A percentile compares a stretch with the other conserved stretches of the same genome.
Evolutionary conservation across 768 basidiomycete species (phyloP).

Genomic region (Pleurotus sapidus): DNA sequence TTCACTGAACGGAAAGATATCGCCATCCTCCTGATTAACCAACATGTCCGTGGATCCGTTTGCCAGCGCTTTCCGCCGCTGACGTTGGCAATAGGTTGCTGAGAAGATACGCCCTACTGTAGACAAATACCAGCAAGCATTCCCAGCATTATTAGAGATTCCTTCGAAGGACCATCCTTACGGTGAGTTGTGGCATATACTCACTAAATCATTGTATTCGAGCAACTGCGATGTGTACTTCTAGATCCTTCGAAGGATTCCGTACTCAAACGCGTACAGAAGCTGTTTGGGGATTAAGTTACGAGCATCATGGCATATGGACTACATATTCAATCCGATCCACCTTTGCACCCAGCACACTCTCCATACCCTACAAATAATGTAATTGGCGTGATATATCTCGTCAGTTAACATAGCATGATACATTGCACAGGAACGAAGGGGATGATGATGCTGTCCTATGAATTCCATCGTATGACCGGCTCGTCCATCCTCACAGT

Average conservation of each 20-base stretch:
- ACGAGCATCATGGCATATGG: background rate
- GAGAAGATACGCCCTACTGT: constrained; percentile 96
- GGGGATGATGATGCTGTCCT: constrained; percentile 21
- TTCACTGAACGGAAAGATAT: constrained; percentile 94
- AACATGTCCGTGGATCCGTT: constrained; percentile 67
- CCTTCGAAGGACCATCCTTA: constrained; percentile 99
- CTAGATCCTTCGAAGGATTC: constrained; percentile 95
- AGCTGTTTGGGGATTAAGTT: constrained; percentile 84
- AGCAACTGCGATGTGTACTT: constrained; percentile 4
- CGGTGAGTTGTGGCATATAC: constrained; percentile 46
- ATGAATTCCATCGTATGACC: constrained; percentile 59
- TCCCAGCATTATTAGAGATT: constrained; percentile 96
- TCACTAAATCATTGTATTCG: background rate
- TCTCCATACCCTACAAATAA: background rate
- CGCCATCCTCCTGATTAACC: constrained; percentile 96
- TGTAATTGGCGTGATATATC: background rate
- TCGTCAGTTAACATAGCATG: background rate
- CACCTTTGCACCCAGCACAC: background rate
- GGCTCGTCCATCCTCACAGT: constrained; percentile 71
- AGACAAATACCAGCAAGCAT: constrained; percentile 93
- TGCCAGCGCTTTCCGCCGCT: background rate
- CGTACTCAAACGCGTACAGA: constrained; percentile 94
- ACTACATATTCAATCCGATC: background rate
- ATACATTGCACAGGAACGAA: background rate
- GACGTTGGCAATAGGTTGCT: constrained; percentile 63